Evolutionary conservation across 2,329 filamentous ascomycete genomes (phyloP).

Genomic region (Moelleriella libera): DNA sequence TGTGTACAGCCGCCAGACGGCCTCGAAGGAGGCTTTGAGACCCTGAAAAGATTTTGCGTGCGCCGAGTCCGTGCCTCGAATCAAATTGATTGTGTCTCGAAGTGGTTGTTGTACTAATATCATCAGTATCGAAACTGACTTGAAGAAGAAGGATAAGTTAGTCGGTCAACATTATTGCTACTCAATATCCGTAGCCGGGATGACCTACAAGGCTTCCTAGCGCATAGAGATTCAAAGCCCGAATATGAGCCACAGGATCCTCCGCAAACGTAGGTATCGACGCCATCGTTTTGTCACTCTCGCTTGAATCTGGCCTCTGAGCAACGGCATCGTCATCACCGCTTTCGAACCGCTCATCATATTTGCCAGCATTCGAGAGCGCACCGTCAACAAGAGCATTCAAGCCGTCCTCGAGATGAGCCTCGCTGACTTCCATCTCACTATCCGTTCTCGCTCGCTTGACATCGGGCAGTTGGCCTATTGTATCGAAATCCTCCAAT

Average conservation of each 20-base stretch:
- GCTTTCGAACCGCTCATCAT: conserved; percentile 18
- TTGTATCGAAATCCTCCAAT: conserved; percentile 15
- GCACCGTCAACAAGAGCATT: conserved; percentile 25
- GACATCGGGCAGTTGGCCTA: conserved; percentile 14
- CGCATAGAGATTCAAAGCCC: conserved; percentile 21
- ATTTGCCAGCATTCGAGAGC: conserved; percentile 22
- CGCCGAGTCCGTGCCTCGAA: conserved; percentile 18
- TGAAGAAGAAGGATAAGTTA: conserved; percentile 5
- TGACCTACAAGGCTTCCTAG: conserved; percentile 26
- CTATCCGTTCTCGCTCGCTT: conserved; percentile 17
- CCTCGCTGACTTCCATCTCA: conserved; percentile 12
- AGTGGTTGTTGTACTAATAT: conserved; percentile 21
- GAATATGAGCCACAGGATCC: conserved; percentile 15
- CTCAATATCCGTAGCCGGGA: conserved; percentile 2
- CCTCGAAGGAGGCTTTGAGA: conserved; percentile 17
- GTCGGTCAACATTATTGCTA: conserved; percentile 3
- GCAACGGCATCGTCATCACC: conserved; percentile 1
- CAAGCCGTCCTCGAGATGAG: conserved; percentile 20
- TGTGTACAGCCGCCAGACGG: conserved; percentile 19
- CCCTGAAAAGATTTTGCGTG: conserved; percentile 17
- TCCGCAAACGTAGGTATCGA: conserved; percentile 13
- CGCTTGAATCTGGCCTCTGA: conserved; percentile 5
- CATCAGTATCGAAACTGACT: conserved; percentile 23
- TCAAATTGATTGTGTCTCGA: conserved; percentile 18
- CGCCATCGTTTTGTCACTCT: conserved; percentile 5